Evolutionary conservation across 2,329 filamentous ascomycete genomes (phyloP).

Genomic region (Aspergillus carbonarius): DNA sequence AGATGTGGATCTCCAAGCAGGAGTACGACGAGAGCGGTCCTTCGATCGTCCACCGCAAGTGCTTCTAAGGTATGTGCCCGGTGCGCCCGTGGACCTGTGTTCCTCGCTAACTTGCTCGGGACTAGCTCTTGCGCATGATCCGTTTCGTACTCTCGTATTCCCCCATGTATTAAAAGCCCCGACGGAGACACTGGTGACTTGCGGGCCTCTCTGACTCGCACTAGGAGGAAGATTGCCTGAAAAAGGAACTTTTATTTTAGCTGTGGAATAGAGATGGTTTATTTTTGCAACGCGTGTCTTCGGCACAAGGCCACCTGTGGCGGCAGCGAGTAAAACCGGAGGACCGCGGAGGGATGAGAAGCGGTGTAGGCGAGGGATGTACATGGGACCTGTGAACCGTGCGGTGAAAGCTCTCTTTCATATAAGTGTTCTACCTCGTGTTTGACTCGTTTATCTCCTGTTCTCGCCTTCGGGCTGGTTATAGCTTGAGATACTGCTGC

Average conservation of each 20-base stretch:
- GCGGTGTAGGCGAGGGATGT: constrained; percentile 20
- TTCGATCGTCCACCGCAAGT: constrained; percentile 99
- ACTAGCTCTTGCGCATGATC: constrained; percentile 28
- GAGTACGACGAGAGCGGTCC: constrained; percentile 99
- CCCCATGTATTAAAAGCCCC: constrained; percentile 45
- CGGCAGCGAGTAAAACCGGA: constrained; percentile 18
- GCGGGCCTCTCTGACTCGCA: constrained; percentile 40
- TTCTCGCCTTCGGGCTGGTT: constrained; percentile 19
- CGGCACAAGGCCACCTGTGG: constrained; percentile 17
- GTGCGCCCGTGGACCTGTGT: background rate
- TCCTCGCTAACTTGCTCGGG: background rate
- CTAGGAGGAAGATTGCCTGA: constrained; percentile 42
- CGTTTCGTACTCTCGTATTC: constrained; percentile 39
- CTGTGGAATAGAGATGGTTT: constrained; percentile 41
- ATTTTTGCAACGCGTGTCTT: constrained; percentile 24
- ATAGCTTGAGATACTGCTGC: constrained; percentile 6
- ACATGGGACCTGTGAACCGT: constrained; percentile 21
- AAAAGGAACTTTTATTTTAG: constrained; percentile 42
- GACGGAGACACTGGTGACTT: constrained; percentile 38
- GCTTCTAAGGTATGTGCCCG: constrained; percentile 78
- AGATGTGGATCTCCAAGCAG: constrained; percentile 99
- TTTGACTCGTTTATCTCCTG: constrained; percentile 24
- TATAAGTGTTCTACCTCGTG: constrained; percentile 25
- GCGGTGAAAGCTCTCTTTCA: constrained; percentile 24
- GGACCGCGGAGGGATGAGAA: constrained; percentile 12